Evolutionary conservation across 2,329 filamentous ascomycete species (phyloP), one percentile per base, ranked within the genome.

Genomic region (Epichloe amarillans): DNA sequence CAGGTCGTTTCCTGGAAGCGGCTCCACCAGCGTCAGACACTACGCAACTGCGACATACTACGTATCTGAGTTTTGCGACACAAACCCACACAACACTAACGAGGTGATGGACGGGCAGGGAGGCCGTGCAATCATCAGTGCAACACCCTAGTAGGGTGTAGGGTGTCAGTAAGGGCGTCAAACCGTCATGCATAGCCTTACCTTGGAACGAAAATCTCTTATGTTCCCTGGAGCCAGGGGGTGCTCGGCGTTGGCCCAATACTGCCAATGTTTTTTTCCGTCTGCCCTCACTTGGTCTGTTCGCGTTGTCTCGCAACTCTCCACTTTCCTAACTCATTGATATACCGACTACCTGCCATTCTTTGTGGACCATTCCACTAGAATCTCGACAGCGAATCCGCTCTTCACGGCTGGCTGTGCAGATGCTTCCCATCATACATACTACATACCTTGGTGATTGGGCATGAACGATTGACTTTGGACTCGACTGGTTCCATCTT

Each of bases 1-100:
- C 50, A 26, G 11, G 35, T 10, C 14, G 21, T 17, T 42, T 37
- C 30, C 23, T 23, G 6, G 21, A 35, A 21, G n/a, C n/a, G 43
- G 36, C 44, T 23, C 50, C 50, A 51, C 50, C 38, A 15, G n/a
- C 39, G 15, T 51, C 39, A 51, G 50, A 51, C 50, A 47, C 45
- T 40, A 14, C 12, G 12, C 17, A 8, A 30, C 30, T 30, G 30
- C 30, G 10, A 40, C n/a, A 21, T 33, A 19, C 23, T 41, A 37
- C 39, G 39, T 21, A 41, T 50, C 14, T 41, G 36, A 6, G 15
- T 33, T 3, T 23, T 44, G 37, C 21, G 30, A 23, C 23, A 33
- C 30, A 37, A 21, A 30, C 26, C 26, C 26, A 30, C 26, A 30
- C 26, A 30, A 10, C 26, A 30, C 30, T 30, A 30, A 30, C 10